Evolutionary conservation across 202 grass and related monocot species (phyloP).

Genomic region (Sporobolus alterniflorus): DNA sequence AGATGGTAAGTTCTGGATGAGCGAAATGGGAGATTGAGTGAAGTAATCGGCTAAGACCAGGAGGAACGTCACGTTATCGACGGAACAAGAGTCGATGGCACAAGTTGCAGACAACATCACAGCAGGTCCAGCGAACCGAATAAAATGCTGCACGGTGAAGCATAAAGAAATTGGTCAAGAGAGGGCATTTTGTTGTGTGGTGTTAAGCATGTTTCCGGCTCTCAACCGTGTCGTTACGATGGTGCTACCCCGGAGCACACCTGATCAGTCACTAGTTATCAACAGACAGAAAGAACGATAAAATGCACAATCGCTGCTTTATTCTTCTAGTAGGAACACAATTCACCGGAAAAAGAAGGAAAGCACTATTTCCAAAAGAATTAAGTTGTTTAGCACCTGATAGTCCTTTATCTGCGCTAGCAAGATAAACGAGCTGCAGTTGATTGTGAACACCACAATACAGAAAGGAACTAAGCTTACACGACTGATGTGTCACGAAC

Average conservation of each 20-base stretch:
- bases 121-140: no score
- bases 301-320: background rate
- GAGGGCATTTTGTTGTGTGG: background rate
- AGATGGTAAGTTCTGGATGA: background rate
- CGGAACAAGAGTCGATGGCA: background rate
- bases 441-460: constrained; percentile 3
- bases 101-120: no score
- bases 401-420: background rate
- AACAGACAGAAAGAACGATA: background rate
- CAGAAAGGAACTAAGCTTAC: background rate
- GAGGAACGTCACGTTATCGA: no score
- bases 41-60: background rate
- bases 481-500: background rate
- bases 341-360: background rate
- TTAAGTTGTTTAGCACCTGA: background rate
- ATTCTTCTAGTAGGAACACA: constrained; percentile 11
- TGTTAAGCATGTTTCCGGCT: no score
- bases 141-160: no score
- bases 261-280: background rate
- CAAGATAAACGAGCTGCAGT: background rate
- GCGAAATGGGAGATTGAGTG: background rate
- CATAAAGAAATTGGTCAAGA: background rate
- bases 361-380: background rate
- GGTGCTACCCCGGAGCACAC: background rate
- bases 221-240: background rate